Evolutionary conservation across 176 grass and related monocot species (phyloP), one percentile per base, ranked within the genome.

Genomic region (Triticum timopheevii): DNA sequence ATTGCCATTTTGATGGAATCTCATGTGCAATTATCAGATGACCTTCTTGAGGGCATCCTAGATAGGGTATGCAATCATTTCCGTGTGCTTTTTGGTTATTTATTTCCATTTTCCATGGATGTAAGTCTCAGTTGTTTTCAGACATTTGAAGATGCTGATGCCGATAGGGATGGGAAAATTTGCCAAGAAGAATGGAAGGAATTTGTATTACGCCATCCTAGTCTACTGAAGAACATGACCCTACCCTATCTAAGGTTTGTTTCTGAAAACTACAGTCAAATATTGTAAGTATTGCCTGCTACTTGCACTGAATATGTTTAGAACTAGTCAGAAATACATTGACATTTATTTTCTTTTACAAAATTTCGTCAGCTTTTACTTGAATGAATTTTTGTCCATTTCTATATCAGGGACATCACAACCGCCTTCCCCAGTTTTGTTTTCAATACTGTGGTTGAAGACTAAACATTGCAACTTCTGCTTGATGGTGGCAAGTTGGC

Each of bases 221-320:
- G 86, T 86, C 83, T 97, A 39, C 85, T 97, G 56, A 97, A 93
- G 85, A 95, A 97, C 77, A 97, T 97, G 93, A 97, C 95, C 8
- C 84, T 97, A 25, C 93, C 91, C 33, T 91, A 28, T 44, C 40
- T 44, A 44, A 44, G 40, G 40, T 44, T 44, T 44, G 9, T 11
- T 11, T 44, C 38, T 39, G 38, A 39, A 42, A 42, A 39, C 8
- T 10, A 27, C 30, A 42, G 7, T 35, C 7, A 8, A 10, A 77
- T 16, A 33, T 24, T 89, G 58, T n/a, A 78, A 71, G 52, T 44
- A 31, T 79, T 24, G 13, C 36, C 7, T 65, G 66, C 10, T 65
- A 42, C 73, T 38, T 54, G 31, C n/a, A 58, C 5, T 2, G 2
- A 27, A 71, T 20, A 35, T 79, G 15, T 65, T 61, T 73, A 69